Percentiles rank a stretch among this genome's conserved stretches.
These are phyloP conservation scores for Gamsiella multidivaricata DNA, from an alignment of 192 early-diverging fungal species.

Conservation along the genomic window DNA sequence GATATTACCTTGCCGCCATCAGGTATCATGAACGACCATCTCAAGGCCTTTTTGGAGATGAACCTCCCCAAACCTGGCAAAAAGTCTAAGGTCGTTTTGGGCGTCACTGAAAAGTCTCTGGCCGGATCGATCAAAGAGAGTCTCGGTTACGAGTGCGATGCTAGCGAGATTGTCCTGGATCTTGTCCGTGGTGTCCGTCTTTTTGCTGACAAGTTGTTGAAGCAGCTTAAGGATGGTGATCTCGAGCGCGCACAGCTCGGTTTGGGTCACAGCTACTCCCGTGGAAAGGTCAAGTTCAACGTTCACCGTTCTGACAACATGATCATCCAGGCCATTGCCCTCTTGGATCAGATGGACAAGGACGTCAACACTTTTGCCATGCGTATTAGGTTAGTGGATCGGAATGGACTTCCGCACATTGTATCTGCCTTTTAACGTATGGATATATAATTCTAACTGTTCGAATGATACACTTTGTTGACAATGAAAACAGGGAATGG, in stretches of 20 bases:
- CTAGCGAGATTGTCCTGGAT: constrained; percentile 88
- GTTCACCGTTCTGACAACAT: constrained; percentile 98
- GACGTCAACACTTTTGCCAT: constrained; percentile 98
- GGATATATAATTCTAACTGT: constrained; percentile 61
- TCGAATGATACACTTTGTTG: no score
- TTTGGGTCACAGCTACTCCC: constrained; percentile 97
- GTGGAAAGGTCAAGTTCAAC: constrained; percentile 99
- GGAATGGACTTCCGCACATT: constrained; percentile 84
- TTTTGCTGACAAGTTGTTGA: constrained; percentile 88
- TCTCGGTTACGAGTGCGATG: constrained; percentile 80
- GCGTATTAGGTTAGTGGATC: constrained; percentile 82
- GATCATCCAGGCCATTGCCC: constrained; percentile 88
- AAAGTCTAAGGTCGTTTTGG: constrained; percentile 80
- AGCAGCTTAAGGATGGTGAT: constrained; percentile 93
- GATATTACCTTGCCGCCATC: not conserved
- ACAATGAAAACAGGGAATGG: constrained; percentile 97
- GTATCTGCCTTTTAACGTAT: constrained; percentile 51
- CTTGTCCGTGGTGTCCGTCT: constrained; percentile 94
- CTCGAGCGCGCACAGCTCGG: constrained; percentile 94
- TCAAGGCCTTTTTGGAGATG: constrained; percentile 95
- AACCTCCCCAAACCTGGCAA: constrained; percentile 88
- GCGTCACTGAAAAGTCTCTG: constrained; percentile 89
- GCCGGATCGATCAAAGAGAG: constrained; percentile 79
- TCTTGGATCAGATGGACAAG: constrained; percentile 98
- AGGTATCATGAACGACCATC: constrained; percentile 88